Base-by-base conservation (phyloP, 2,329 filamentous ascomycete genomes). In the Phialophora tarda region DNA sequence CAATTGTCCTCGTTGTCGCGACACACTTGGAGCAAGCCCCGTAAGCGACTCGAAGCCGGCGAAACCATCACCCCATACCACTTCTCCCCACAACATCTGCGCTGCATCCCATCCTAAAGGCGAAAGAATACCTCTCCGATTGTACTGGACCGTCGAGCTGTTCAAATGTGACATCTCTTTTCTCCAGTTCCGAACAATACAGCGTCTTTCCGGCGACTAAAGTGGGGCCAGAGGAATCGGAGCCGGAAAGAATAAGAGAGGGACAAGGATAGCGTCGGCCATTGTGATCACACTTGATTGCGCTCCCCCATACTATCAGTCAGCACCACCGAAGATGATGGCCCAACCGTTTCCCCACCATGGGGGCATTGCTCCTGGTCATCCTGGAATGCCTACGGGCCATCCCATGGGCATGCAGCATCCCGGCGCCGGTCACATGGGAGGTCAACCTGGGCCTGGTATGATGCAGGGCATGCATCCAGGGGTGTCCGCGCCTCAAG, bases 351-450 rank as follows among this genome's bases (percentile, higher is more conserved):
- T 84, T 76, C 83, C 85, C 75, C 82, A 84, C 77, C 83, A 85
- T 77, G 82, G 78, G 68, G 81, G 82, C 78, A 86, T 88, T 78
- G 85, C 79, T 67, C 69, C 69, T 48, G 80, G 86, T 65, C 84
- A 85, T 70, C 83, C 84, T 59, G 85, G 85, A 63, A 80, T 88
- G 74, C 82, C 84, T 69, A 86, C 86, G 69, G 86, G 84, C 59
- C 86, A 88, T 72, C 85, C 85, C 68, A 87, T 88, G 82, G 80
- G 81, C 57, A 83, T 80, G 66, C 84, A 85, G 73, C 84, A 85
- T 72, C 85, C 84, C 56, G 86, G 84, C 67, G 83, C 85, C 71
- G 86, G 79, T 65, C 86, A 81, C 66, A 75, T 85, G 79, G 83
- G 79, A 28, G 75, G 74, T 63, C 71, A 72, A 54, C 76, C 74